Evolutionary conservation across 1,139 yeast genomes (phyloP), one percentile per base, ranked within the genome.

Genomic region (Taiozyma sp.): DNA sequence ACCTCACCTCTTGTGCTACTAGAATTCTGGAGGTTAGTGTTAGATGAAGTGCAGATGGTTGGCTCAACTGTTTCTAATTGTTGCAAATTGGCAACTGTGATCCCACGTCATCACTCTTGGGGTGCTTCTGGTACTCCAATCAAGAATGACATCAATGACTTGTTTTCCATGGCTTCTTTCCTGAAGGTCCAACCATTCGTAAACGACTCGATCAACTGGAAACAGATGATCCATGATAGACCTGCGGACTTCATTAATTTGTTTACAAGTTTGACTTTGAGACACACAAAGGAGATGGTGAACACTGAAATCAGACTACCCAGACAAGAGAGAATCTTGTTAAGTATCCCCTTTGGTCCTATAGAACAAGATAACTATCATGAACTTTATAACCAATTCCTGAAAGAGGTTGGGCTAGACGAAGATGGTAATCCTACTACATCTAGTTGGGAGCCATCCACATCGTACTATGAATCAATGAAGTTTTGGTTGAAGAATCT

Each of bases 81-180:
- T 2, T 89, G 95, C 28, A 82, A 80, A 55, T 88, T 89, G 52
- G 90, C 97, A 0, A 74, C 88, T 3, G 70, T 87, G 42, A 80
- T 93, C 26, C 95, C 96, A 4, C 72, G 97, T 49, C 79, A 81
- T 48, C 97, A 93, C 68, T 82, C 96, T 0, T 93, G 98, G 98
- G 97, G 96, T 8, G 97, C 90, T 0, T 87, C 96, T 0, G 99
- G 99, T 7, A 93, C 99, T 0, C 96, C 98, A 0, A 85, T 90
- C 11, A 80, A 82, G 56, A 80, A 79, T 56, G 74, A 79, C 45
- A 68, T 88, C 52, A 70, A 72, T 45, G 97, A 91, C 66, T 70
- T 90, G 50, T 81, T 78, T 50, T 85, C 96, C 0, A 74, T 89
- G 8, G 65, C 90, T 40, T 75, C 80, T 19, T 91, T 88, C 61